Evolutionary conservation across 805 yeast species (phyloP), one percentile per base, ranked within the genome.

Genomic region (Metschnikowia baotianmanensis): DNA sequence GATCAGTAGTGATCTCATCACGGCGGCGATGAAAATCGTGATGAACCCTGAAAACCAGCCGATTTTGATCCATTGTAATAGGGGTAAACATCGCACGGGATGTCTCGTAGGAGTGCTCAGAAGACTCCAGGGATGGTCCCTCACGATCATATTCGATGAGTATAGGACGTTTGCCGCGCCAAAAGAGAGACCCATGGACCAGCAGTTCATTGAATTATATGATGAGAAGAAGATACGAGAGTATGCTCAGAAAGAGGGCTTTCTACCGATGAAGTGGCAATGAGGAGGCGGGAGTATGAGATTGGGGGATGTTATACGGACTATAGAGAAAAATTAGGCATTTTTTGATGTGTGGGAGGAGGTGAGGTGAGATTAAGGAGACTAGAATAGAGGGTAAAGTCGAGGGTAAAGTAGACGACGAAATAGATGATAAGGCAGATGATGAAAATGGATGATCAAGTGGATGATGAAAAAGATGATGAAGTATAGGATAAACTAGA

Each of bases 21-120:
- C 90, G 1, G 77, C 79, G 44, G 96, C 97, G 0, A 68, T 91
- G 48, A 81, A 83, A 57, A 83, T 89, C 24, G 86, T 88, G 11
- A 61, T 88, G 12, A 74, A 93, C 55, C 96, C 97, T 0, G 80
- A 60, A 17, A 91, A 93, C 62, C 98, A 89, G 43, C 99, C 99
- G 2, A 70, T 93, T 10, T 68, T 93, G 48, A 86, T 93, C 31
- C 99, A 93, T 62, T 93, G 99, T 65, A 93, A 93, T 64, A 70
- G 96, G 44, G 99, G 99, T 9, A 93, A 91, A 61, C 99, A 93
- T 61, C 74, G 99, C 52, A 93, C 99, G 0, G 99, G 99, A 0
- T 93, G 98, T 61, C 71, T 93, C 12, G 90, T 93, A 21, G 99
- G 99, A 2, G 91, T 96, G 57, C 72, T 93, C 24, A 68, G 99